Evolutionary conservation across 2,329 filamentous ascomycete genomes (phyloP), one percentile per base, ranked within the genome.

Genomic region (Epichloe gansuensis): DNA sequence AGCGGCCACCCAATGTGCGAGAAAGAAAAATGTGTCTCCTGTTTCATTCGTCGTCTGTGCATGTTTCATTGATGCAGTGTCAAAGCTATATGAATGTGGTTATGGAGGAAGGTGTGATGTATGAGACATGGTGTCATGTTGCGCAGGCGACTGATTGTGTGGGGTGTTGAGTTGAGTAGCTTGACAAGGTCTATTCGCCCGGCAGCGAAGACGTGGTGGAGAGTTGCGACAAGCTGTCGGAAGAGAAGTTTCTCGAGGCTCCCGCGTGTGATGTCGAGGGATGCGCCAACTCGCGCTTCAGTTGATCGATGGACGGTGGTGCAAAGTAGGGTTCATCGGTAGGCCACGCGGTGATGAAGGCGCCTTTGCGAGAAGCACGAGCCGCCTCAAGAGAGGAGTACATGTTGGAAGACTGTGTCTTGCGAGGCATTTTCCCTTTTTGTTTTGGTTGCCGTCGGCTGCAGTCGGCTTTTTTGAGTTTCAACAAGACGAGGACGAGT

Each of bases 291-390:
- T 50, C 51, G 3, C 43, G 40, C 25, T 35, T 35, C 8, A 53
- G 42, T 13, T 50, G 25, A 47, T 47, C 51, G 31, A 52, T 39
- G 45, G 49, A 27, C 23, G 49, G 53, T 41, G 52, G 56, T 21
- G 35, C 41, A 35, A 51, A 35, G 39, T 57, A 60, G 4, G 58
- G 55, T 55, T 65, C 60, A 40, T 61, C 61, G 23, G 57, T 47
- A 0, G 62, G 63, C 63, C 62, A 64, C 27, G 63, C 61, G 13
- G 57, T 57, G 25, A 64, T 54, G 34, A 54, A 60, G 17, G 63
- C 62, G 43, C 63, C 63, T 27, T 51, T 51, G 12, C 52, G 54
- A 11, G 56, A 50, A 31, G 57, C 60, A 11, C 53, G 46, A 8
- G 60, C 63, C 4, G 63, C 63, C 11, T 62, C 57, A 27, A 52